phyloP scores from a whole-genome alignment of 2,329 filamentous ascomycete genomes.

The Aspergillus calidoustus region DNA sequence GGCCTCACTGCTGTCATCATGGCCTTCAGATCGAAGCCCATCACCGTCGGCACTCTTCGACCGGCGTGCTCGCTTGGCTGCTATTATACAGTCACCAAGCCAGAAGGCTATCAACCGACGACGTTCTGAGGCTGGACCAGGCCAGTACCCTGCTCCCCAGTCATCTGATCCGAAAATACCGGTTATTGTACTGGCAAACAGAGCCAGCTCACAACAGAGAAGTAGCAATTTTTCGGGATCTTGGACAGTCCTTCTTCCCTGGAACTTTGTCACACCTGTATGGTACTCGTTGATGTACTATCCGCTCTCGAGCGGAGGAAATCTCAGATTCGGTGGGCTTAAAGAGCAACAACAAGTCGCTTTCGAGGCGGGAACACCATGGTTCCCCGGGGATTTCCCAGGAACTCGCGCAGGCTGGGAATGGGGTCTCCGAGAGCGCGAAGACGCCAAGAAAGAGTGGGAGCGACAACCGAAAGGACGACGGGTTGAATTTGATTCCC shows the following conservation, averaged over 20 bases:
- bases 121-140: slow-evolving; percentile 66
- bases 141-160: slow-evolving; percentile 62
- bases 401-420: slow-evolving; percentile 76
- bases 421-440: slow-evolving; percentile 74
- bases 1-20: slow-evolving; percentile 65
- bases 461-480: slow-evolving; percentile 80
- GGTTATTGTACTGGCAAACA: slow-evolving; percentile 69
- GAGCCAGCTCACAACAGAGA: slow-evolving; percentile 44
- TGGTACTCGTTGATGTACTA: slow-evolving; percentile 88
- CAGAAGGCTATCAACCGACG: slow-evolving; percentile 83
- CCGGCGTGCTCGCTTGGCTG: slow-evolving; percentile 66
- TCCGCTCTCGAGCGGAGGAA: slow-evolving; percentile 77
- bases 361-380: slow-evolving; percentile 77
- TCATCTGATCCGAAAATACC: slow-evolving; percentile 76
- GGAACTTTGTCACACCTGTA: slow-evolving; percentile 82
- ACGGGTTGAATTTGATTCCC: slow-evolving; percentile 71
- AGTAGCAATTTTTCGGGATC: slow-evolving; percentile 63
- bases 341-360: slow-evolving; percentile 77
- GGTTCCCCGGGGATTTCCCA: slow-evolving; percentile 85
- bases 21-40: slow-evolving; percentile 65
- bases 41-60: slow-evolving; percentile 66
- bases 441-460: slow-evolving; percentile 68
- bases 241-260: slow-evolving; percentile 86
- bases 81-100: slow-evolving; percentile 68
- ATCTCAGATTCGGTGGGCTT: slow-evolving; percentile 80